Base-by-base conservation (phyloP, 495 filamentous ascomycete species). In the Polyplosphaeria fusca region DNA sequence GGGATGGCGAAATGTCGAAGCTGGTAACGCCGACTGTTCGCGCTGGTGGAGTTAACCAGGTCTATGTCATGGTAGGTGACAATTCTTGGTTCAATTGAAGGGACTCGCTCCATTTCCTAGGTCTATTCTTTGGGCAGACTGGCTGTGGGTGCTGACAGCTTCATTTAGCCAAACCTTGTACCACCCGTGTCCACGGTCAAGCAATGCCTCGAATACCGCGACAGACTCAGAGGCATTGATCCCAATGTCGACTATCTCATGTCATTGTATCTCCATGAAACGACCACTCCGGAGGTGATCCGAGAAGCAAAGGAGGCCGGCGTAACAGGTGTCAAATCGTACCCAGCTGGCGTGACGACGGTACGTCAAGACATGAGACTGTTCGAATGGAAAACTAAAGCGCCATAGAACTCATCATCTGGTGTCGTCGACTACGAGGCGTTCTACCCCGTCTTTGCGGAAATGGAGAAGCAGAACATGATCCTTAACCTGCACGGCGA, bases 221-320 rank as follows among this genome's bases (percentile, higher is more conserved):
- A 77, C 47, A 75, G 76, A 7, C 78, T 96, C 44, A 73, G 79
- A 60, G 75, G 78, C 47, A 74, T 91, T 60, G 87, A 86, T 44
- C 84, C 86, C 0, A 78, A 80, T 30, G 84, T 96, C 39, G 83
- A 79, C 52, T 96, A 83, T 67, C 80, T 95, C 52, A 95, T 96
- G 91, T 87, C 89, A 3, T 78, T 96, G 23, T 96, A 93, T 68
- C 81, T 94, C 30, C 85, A 89, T 65, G 77, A 85, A 41, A 79
- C 75, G 24, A 79, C 95, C 45, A 95, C 87, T 2, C 87, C 91
- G 4, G 86, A 86, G 28, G 82, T 82, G 12, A 89, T 96, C 52
- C 76, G 78, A 40, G 82, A 86, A 62, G 90, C 89, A 23, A 85
- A 83, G 65, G 69, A 72, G 48, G 77, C 79, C 28, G 84, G 84